These are phyloP conservation scores for Cystobasidium pallidum DNA, from an alignment of 1,284 basidiomycete genomes.

Conservation along the genomic window DNA sequence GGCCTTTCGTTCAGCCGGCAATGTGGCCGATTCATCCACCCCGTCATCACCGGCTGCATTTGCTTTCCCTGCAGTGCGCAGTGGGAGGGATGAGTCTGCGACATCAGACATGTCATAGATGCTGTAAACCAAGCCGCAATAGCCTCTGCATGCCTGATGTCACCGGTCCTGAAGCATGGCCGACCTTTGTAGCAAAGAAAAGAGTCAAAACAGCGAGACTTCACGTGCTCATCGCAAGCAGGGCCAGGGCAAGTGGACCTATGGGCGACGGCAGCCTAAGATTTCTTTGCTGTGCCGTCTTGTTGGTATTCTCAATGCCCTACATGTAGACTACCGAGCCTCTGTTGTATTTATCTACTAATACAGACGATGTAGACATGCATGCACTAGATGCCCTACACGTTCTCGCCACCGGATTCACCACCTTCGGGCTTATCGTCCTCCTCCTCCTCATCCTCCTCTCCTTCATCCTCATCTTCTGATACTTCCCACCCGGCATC, in stretches of 20 bases:
- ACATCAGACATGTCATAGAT: background rate
- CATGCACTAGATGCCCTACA: slow-evolving; percentile 1
- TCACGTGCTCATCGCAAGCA: too few relatives aligned
- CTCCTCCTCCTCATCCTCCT: slow-evolving; percentile 74
- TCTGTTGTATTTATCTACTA: background rate
- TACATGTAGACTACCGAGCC: too few relatives aligned
- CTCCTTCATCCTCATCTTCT: slow-evolving; percentile 70
- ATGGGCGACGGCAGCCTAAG: too few relatives aligned
- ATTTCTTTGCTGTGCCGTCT: too few relatives aligned
- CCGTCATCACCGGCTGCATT: background rate
- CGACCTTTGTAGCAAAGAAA: background rate
- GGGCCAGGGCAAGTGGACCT: too few relatives aligned
- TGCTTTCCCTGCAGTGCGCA: background rate
- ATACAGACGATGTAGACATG: background rate
- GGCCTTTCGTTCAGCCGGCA: background rate
- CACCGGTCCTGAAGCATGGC: background rate
- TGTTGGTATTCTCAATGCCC: too few relatives aligned
- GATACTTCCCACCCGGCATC: slow-evolving; percentile 75
- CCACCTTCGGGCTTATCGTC: slow-evolving; percentile 24
- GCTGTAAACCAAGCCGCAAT: background rate
- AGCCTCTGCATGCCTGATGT: background rate
- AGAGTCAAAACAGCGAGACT: too few relatives aligned
- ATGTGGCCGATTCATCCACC: slow-evolving; percentile 8
- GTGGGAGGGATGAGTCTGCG: background rate
- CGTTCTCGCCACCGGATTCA: background rate